Evolutionary conservation across 2,329 filamentous ascomycete species (phyloP).

Genomic region (Colletotrichum sp.): DNA sequence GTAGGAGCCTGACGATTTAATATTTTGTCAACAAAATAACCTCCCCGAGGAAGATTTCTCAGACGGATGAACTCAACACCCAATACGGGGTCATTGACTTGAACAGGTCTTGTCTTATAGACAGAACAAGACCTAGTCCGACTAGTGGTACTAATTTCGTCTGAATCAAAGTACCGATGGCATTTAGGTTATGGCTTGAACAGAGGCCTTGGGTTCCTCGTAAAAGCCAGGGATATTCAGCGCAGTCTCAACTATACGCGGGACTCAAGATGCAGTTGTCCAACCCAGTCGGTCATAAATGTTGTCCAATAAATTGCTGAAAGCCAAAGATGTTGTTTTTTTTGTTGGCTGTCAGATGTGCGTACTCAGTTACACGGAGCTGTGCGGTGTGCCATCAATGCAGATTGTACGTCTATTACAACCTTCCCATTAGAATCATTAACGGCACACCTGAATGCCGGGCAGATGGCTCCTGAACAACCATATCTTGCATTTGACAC

Average conservation of each 20-base stretch:
- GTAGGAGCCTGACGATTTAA: no score
- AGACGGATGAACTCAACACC: neutral
- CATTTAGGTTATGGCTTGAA: no score
- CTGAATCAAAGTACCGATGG: no score
- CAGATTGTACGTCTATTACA: neutral
- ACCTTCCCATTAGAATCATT: neutral
- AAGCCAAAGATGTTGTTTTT: neutral
- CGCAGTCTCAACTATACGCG: neutral
- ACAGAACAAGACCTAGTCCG: neutral
- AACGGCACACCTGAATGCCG: accelerated
- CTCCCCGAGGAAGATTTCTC: no score
- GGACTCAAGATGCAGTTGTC: accelerated
- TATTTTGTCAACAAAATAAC: no score
- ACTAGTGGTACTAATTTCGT: neutral
- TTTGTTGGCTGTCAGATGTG: neutral
- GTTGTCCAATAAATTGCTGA: neutral
- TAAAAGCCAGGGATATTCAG: no score
- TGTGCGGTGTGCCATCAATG: neutral
- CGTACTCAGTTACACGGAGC: neutral
- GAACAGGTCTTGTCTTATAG: accelerated
- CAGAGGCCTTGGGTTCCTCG: no score
- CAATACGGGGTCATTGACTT: neutral
- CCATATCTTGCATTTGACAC: accelerated
- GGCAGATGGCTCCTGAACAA: neutral
- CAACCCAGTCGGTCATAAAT: neutral